Base-by-base conservation (phyloP, 2,329 filamentous ascomycete genomes). In the Ophiostoma sp. region DNA sequence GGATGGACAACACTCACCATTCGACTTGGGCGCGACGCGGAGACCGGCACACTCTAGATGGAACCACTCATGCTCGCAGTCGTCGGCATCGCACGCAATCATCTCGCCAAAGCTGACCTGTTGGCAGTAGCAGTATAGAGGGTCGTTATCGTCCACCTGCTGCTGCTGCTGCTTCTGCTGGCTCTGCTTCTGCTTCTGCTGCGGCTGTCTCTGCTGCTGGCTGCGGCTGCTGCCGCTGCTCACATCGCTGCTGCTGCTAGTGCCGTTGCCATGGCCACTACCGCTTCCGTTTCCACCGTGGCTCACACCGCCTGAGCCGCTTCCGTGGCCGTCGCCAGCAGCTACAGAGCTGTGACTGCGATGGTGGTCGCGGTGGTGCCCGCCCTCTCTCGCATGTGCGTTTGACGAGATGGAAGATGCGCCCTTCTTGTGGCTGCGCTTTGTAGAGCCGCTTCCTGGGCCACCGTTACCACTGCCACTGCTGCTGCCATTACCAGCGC, bases 81-180 rank as follows among this genome's bases (percentile, higher is more conserved):
- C 86, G 71, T 89, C 86, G 8, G 87, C 88, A 77, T 94, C 91
- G 76, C 91, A 94, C 2, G 89, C 91, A 62, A 94, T 90, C 91
- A 94, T 94, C 79, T 92, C 90, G 27, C 91, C 91, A 76, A 93
- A 94, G 76, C 90, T 93, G 69, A 93, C 88, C 67, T 89, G 86
- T 75, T 93, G 90, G 78, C 91, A 93, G 79, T 92, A 92, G 78
- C 91, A 93, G 78, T 94, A 94, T 17, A 87, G 83, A 52, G 88
- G 89, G 77, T 94, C 91, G 73, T 91, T 87, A 4, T 85, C 83
- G 48, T 90, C 87, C 8, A 88, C 87, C 15, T 87, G 89, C 5
- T 81, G 81, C 15, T 83, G 81, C 54, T 71, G 17, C 76, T 77
- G 44, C 80, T 80, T 41, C 57, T 70, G 7, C 69, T 73, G 68